A percentile compares a stretch with the other conserved stretches of the same genome.
These are phyloP conservation scores for Sisymbrium altissimum DNA, from an alignment of 345 rosid species.

Conservation along the genomic window DNA sequence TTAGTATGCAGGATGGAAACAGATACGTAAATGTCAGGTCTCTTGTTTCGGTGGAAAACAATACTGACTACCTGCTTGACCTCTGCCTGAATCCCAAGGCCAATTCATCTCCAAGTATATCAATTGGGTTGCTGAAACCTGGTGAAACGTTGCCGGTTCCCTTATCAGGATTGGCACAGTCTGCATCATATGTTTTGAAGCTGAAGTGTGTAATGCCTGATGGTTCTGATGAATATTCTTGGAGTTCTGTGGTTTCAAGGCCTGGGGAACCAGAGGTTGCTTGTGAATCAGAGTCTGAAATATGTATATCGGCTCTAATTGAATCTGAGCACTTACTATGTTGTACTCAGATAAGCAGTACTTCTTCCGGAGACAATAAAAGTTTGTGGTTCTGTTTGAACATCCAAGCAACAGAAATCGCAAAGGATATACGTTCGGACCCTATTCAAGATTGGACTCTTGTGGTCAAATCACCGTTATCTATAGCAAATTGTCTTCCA, in stretches of 20 bases:
- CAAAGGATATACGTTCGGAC: conserved; percentile 68
- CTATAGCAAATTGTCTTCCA: conserved; percentile 79
- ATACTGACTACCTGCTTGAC: conserved; percentile 63
- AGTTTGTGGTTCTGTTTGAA: conserved; percentile 78
- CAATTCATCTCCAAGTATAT: conserved; percentile 41
- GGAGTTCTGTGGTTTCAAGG: conserved; percentile 76
- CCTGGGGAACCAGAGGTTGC: conserved; percentile 33
- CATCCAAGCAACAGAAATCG: conserved; percentile 72
- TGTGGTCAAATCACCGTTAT: conserved; percentile 79
- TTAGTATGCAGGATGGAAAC: conserved; percentile 71
- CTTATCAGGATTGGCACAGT: conserved; percentile 55
- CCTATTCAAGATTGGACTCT: conserved; percentile 92
- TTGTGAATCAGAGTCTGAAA: conserved; percentile 44
- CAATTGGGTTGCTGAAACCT: conserved; percentile 63
- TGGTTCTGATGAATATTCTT: conserved; percentile 55
- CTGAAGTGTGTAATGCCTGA: conserved; percentile 53
- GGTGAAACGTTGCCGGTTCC: conserved; percentile 79
- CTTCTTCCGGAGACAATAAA: conserved; percentile 54
- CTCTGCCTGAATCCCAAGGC: conserved; percentile 58
- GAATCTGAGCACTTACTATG: conserved; percentile 70
- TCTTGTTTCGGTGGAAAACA: conserved; percentile 73
- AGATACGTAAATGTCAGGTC: conserved; percentile 85
- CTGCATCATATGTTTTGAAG: conserved; percentile 55
- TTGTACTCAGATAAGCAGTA: conserved; percentile 58
- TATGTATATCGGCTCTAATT: conserved; percentile 62